Evolutionary conservation across 169 alveolate genomes (phyloP).

Genomic region (Pseudocohnilembus persalinus): DNA sequence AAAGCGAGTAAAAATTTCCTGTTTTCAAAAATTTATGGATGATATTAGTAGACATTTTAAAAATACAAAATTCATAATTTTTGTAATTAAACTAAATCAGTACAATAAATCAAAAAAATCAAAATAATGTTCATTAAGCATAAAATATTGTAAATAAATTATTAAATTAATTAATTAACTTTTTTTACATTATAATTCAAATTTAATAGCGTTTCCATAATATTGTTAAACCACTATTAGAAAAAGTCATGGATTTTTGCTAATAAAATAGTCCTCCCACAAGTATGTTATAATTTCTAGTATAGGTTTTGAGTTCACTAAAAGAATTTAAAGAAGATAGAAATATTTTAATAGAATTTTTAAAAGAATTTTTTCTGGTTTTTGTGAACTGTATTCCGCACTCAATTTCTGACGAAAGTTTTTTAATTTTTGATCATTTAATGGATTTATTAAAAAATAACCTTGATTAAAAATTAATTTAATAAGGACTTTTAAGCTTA

Average conservation of each 20-base stretch:
- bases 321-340: slow-evolving; percentile 3
- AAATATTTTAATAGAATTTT: slow-evolving; percentile 6
- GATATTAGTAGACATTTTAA: slow-evolving; percentile 1
- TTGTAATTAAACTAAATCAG: too few species aligned
- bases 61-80: too few species aligned
- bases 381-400: slow-evolving; percentile 33
- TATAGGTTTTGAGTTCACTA: neutral
- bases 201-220: too few species aligned
- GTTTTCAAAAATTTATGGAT: slow-evolving; percentile 18
- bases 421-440: slow-evolving; percentile 32
- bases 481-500: neutral
- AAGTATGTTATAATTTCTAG: neutral
- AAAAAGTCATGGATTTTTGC: neutral
- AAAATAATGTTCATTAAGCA: too few species aligned
- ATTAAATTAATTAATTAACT: too few species aligned
- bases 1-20: neutral
- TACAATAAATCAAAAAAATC: too few species aligned
- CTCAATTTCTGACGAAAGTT: slow-evolving; percentile 42
- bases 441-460: neutral
- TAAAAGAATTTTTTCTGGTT: slow-evolving; percentile 1
- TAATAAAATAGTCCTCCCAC: neutral
- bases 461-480: neutral
- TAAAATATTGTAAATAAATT: too few species aligned
- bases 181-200: too few species aligned
- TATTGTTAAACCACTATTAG: neutral